Evolutionary conservation across 2,329 filamentous ascomycete genomes (phyloP).

Genomic region (Neurospora crassa): DNA sequence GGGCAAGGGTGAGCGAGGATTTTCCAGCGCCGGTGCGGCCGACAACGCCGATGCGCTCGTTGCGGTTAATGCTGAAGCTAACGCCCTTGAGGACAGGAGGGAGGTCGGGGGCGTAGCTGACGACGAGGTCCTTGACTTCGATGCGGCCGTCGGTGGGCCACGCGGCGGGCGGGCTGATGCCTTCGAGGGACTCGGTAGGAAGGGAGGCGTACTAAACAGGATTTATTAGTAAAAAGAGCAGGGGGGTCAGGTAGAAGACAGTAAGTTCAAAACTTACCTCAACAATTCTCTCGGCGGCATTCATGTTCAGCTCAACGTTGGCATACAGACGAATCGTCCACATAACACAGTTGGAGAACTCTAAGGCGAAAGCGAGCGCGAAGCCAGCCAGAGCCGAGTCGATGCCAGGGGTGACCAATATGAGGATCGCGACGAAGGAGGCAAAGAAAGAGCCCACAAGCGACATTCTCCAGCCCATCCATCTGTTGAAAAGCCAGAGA

Average conservation of each 20-base stretch:
- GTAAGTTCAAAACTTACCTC: constrained; percentile 30
- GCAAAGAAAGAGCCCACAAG: constrained; percentile 61
- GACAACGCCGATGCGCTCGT: constrained; percentile 66
- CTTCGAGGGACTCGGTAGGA: constrained; percentile 55
- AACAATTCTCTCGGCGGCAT: constrained; percentile 64
- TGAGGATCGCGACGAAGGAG: constrained; percentile 52
- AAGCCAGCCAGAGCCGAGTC: constrained; percentile 67
- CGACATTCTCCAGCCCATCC: constrained; percentile 66
- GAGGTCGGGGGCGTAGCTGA: constrained; percentile 61
- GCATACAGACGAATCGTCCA: constrained; percentile 60
- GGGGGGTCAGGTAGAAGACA: not conserved
- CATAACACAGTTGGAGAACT: constrained; percentile 55
- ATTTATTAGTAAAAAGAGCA: not conserved
- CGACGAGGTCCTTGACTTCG: constrained; percentile 63
- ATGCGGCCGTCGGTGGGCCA: constrained; percentile 70
- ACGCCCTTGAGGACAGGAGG: constrained; percentile 62
- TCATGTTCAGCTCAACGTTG: constrained; percentile 69
- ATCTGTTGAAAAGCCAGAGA: constrained; percentile 64
- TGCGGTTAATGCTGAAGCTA: constrained; percentile 54
- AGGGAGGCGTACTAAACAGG: constrained; percentile 49
- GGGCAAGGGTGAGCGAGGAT: constrained; percentile 62
- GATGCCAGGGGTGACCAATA: constrained; percentile 51
- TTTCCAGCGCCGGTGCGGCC: constrained; percentile 73
- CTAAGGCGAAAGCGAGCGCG: constrained; percentile 62
- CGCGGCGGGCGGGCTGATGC: constrained; percentile 51